Evolutionary conservation across 768 basidiomycete species (phyloP).

Genomic region (Russula earlei): DNA sequence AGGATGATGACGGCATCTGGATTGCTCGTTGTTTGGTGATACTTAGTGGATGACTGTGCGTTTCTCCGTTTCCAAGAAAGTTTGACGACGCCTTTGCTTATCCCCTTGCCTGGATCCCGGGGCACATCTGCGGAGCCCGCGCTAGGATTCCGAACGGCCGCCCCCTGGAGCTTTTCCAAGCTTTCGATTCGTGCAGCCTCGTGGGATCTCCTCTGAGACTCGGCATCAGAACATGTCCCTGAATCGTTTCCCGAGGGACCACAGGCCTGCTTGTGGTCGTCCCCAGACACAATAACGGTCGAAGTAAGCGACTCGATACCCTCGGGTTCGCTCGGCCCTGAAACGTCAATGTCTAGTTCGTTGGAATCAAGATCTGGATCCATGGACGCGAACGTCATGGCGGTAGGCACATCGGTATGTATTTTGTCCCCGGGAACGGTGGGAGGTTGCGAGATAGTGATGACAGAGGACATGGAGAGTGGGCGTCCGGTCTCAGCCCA

Average conservation of each 20-base stretch:
- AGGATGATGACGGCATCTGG: constrained; percentile 83
- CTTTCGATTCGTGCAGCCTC: constrained; percentile 31
- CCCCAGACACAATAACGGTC: neutral
- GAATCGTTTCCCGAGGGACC: neutral
- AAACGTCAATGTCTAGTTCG: constrained; percentile 33
- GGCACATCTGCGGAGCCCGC: constrained; percentile 8
- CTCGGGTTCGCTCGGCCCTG: constrained; percentile 20
- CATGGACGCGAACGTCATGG: constrained; percentile 53
- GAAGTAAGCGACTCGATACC: constrained; percentile 22
- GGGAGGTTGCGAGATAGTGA: constrained; percentile 75
- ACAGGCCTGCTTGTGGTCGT: constrained; percentile 1
- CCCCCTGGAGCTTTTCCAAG: constrained; percentile 51
- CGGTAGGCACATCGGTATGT: constrained; percentile 35
- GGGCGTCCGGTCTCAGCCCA: constrained; percentile 87
- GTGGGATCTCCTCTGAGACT: constrained; percentile 27
- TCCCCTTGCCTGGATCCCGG: constrained; percentile 17
- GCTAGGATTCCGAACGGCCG: neutral
- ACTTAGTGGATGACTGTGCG: neutral
- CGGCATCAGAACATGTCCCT: constrained; percentile 22
- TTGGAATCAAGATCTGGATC: constrained; percentile 41
- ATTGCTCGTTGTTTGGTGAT: constrained; percentile 24
- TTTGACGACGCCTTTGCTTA: constrained; percentile 9
- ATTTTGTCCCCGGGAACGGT: constrained; percentile 42
- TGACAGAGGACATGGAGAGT: constrained; percentile 69
- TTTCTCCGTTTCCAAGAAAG: constrained; percentile 12